These are phyloP conservation scores for Serendipita sp. DNA, from an alignment of 768 basidiomycete genomes.

Conservation along the genomic window DNA sequence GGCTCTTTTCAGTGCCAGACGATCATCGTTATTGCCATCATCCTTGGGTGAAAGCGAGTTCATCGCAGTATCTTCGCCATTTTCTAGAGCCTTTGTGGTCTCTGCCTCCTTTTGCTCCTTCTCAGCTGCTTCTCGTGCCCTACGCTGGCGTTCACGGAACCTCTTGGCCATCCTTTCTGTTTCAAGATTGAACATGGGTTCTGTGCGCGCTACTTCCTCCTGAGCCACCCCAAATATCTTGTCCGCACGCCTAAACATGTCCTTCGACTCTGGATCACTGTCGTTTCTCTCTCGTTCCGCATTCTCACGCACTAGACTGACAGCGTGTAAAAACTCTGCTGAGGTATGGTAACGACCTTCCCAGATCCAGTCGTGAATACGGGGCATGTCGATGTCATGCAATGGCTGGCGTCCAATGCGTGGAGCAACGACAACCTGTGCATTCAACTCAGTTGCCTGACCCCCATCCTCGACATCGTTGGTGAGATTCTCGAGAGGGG, in stretches of 20 bases:
- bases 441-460: conserved; percentile 13
- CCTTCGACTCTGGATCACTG: conserved; percentile 39
- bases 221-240: conserved; percentile 79
- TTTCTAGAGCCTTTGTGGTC: conserved; percentile 25
- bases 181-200: conserved; percentile 44
- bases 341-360: conserved; percentile 75
- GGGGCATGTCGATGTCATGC: conserved; percentile 83
- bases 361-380: conserved; percentile 74
- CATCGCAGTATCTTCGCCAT: conserved; percentile 17
- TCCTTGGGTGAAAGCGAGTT: neutral
- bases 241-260: conserved; percentile 34
- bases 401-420: conserved; percentile 22
- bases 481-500: neutral
- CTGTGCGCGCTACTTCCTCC: conserved; percentile 26
- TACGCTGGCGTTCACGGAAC: conserved; percentile 37
- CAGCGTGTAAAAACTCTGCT: conserved; percentile 64
- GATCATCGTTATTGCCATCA: neutral
- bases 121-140: conserved; percentile 29
- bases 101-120: conserved; percentile 21
- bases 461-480: neutral
- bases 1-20: neutral
- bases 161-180: conserved; percentile 70
- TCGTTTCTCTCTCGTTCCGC: conserved; percentile 65
- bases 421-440: conserved; percentile 21
- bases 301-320: conserved; percentile 27